Base-by-base conservation (phyloP, 2,329 filamentous ascomycete genomes). In the Phaeomoniella chlamydospora region DNA sequence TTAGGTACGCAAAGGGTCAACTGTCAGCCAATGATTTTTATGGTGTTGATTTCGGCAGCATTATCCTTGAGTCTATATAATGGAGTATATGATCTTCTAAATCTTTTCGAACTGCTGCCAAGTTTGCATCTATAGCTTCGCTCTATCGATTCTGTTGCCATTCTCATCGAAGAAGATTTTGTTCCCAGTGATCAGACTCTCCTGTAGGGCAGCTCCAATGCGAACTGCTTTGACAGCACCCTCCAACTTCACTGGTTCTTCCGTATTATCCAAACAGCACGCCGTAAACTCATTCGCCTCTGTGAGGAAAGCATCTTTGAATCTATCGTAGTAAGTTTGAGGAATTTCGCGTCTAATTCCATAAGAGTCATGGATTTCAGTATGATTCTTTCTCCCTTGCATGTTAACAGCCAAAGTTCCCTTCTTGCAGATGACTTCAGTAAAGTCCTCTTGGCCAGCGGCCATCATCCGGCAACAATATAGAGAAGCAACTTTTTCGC, bases 381-480 rank as follows among this genome's bases (percentile, higher is more conserved):
- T 65, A 15, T 76, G 57, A 39, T 70, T 69, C 2, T 53, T 56
- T 33, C 59, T 56, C 4, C 75, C 75, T 43, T 75, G 67, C 4
- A 60, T 64, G 46, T 80, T 80, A 41, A 80, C 61, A 1, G 63
- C 57, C 4, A 80, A 48, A 51, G 79, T 80, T 29, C 76, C 74
- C 44, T 68, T 63, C 1, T 76, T 80, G 10, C 75, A 77, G 37
- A 80, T 74, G 42, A 80, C 68, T 55, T 80, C 74, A 0, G 75
- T 77, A 39, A 65, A 70, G 50, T 80, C 77, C 41, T 78, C 70
- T 52, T 80, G 75, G 0, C 77, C 77, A 0, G 71, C 68, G 0
- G 74, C 71, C 69, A 80, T 80, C 70, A 79, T 80, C 11, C 75
- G 63, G 6, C 63, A 70, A 30, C 62, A 65, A 52, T 75, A 80